Percentiles rank a stretch among this genome's conserved stretches.
phyloP scores from a whole-genome alignment of 179 eudicot genomes.

The Dionaea muscipula region DNA sequence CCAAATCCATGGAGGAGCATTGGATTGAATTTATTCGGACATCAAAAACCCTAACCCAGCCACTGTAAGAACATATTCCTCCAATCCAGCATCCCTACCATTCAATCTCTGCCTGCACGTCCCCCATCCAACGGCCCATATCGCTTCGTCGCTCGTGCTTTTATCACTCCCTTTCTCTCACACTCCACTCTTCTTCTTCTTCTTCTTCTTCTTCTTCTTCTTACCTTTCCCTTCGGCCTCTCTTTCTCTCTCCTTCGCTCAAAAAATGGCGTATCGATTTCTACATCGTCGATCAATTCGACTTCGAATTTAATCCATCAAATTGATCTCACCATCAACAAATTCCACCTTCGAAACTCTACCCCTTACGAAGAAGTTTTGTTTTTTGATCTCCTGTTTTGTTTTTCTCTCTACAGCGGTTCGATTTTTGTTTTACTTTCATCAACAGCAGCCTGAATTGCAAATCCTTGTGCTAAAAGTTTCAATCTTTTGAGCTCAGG shows the following conservation, averaged over 20 bases:
- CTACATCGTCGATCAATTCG: background rate
- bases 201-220: background rate
- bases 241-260: conserved; percentile 2
- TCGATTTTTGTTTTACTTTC: background rate
- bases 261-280: background rate
- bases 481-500: conserved; percentile 4
- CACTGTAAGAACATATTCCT: background rate
- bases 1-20: too few species aligned
- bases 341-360: background rate
- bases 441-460: background rate
- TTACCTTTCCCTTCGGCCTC: background rate
- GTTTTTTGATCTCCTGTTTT: background rate
- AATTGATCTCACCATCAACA: background rate
- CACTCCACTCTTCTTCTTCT: background rate
- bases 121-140: conserved; percentile 2
- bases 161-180: conserved; percentile 8
- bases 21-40: too few species aligned
- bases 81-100: too few species aligned
- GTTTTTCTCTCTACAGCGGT: background rate
- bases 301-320: too few species aligned
- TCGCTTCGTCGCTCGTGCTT: background rate
- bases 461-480: conserved; percentile 4
- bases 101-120: background rate
- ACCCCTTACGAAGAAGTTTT: background rate
- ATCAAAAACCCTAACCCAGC: conserved; percentile 2